Evolutionary conservation across 805 yeast species (phyloP).

Genomic region (Metschnikowia koreensis): DNA sequence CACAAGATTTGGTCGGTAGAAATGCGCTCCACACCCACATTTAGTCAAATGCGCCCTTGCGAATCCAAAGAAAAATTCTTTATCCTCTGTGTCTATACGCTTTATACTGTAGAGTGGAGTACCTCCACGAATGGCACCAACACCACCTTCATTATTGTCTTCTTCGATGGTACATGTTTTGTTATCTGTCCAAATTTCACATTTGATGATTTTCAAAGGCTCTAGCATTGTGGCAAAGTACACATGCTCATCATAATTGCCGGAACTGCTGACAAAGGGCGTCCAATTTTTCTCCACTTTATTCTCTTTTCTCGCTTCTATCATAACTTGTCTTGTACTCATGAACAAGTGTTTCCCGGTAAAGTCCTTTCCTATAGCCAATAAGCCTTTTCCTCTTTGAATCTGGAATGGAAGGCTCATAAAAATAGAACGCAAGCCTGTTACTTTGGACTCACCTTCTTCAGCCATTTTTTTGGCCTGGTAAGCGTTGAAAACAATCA

Average conservation of each 20-base stretch:
- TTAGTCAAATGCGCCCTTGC: constrained; percentile 42
- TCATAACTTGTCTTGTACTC: constrained; percentile 9
- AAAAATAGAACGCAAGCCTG: constrained; percentile 11
- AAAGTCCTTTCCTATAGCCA: neutral
- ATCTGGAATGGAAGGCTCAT: constrained; percentile 18
- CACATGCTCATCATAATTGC: constrained; percentile 26
- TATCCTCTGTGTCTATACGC: constrained; percentile 9
- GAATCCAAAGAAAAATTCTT: constrained; percentile 47
- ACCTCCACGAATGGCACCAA: constrained; percentile 27
- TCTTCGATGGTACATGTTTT: constrained; percentile 22
- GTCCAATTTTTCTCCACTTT: constrained; percentile 37
- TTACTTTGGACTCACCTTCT: neutral
- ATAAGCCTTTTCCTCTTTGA: constrained; percentile 13
- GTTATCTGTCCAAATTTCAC: constrained; percentile 25
- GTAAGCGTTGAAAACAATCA: constrained; percentile 42
- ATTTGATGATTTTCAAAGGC: constrained; percentile 27
- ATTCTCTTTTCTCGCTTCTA: constrained; percentile 8
- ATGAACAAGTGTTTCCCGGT: constrained; percentile 4
- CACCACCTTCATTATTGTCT: neutral
- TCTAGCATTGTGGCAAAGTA: constrained; percentile 34
- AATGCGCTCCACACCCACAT: constrained; percentile 44
- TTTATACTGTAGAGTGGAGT: constrained; percentile 17
- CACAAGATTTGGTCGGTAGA: constrained; percentile 46
- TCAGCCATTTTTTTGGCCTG: constrained; percentile 6
- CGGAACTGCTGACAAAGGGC: constrained; percentile 31